Conservation (phyloP, 495 filamentous ascomycete genomes). For the Penicillium ucsense region DNA sequence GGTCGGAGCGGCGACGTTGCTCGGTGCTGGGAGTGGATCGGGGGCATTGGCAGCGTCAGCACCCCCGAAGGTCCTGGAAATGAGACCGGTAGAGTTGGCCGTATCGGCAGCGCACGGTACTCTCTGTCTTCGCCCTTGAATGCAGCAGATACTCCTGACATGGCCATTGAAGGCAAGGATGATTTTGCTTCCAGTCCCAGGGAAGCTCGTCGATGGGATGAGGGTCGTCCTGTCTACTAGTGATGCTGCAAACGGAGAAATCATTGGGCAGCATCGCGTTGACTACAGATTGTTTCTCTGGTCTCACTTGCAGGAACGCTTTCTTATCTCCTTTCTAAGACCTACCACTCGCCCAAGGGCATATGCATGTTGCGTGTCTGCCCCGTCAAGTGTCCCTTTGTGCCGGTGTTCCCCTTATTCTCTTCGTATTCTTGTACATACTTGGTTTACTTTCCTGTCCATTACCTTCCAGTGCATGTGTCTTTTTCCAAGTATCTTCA, state of each 20-base stretch:
- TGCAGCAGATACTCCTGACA: constrained; percentile 28
- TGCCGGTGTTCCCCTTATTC: too few species aligned
- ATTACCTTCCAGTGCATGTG: too few species aligned
- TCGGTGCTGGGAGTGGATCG: constrained; percentile 95
- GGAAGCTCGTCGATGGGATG: constrained; percentile 47
- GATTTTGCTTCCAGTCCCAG: constrained; percentile 19
- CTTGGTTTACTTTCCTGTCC: too few species aligned
- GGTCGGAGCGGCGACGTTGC: constrained; percentile 75
- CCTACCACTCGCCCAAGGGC: too few species aligned
- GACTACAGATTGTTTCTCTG: constrained; percentile 1
- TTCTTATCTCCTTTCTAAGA: not conserved
- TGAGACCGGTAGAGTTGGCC: constrained; percentile 20
- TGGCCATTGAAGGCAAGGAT: constrained; percentile 9
- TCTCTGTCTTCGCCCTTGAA: constrained; percentile 19
- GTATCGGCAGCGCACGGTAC: constrained; percentile 37
- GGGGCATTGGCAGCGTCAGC: constrained; percentile 41
- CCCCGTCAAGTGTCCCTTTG: too few species aligned
- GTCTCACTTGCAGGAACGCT: constrained; percentile 2
- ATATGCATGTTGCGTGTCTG: too few species aligned
- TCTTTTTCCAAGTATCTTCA: too few species aligned
- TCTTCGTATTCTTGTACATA: too few species aligned
- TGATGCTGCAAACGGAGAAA: not conserved
- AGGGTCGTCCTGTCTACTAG: constrained; percentile 56
- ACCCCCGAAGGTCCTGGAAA: constrained; percentile 21
- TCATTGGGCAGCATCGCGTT: constrained; percentile 7